Evolutionary conservation across 768 basidiomycete genomes (phyloP), one percentile per base, ranked within the genome.

Genomic region (Hericium coralloides): DNA sequence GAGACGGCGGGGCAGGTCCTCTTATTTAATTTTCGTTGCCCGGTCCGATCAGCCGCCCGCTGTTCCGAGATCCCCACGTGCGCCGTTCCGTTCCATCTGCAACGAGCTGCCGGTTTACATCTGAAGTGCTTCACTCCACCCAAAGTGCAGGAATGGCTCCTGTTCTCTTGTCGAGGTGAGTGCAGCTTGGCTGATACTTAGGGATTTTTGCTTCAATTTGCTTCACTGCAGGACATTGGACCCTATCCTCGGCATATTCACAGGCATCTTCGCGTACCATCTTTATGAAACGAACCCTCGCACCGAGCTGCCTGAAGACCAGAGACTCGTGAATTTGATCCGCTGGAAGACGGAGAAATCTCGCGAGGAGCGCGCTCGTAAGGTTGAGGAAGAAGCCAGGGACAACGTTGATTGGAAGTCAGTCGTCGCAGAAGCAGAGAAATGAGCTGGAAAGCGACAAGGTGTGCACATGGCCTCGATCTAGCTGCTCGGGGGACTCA

Each of bases 281-380:
- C 79, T 93, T 38, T 80, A 87, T 68, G 90, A 93, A 67, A 85
- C 75, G 26, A 82, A 92, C 68, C 91, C 90, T 5, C 82, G 90
- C 39, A 87, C 83, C 4, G 83, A 79, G 9, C 74, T 83, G 15
- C 72, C 79, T 0, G 71, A 75, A 23, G 80, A 84, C 6, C 74
- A 87, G 58, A 77, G 76, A 49, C 69, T 93, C 37, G 47, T 65
- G 4, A 69, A 75, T 26, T 78, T 92, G 18, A 49, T 85, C 23
- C 70, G 66, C 38, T 90, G 89, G 89, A 92, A 88, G 69, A 82
- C 79, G 74, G 70, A 68, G 4, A 81, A 79, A 39, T 60, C 39
- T 62, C 59, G 49, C 43, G 31, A 52, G 50, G 61, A 64, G 52
- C 55, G 63, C 37, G 64, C 63, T 50, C 61, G 47, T 52, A 61